A percentile compares a stretch with the other conserved stretches of the same genome.
Evolutionary conservation across 2,329 filamentous ascomycete genomes (phyloP).

Genomic region (Pseudogymnoascus verrucosus): DNA sequence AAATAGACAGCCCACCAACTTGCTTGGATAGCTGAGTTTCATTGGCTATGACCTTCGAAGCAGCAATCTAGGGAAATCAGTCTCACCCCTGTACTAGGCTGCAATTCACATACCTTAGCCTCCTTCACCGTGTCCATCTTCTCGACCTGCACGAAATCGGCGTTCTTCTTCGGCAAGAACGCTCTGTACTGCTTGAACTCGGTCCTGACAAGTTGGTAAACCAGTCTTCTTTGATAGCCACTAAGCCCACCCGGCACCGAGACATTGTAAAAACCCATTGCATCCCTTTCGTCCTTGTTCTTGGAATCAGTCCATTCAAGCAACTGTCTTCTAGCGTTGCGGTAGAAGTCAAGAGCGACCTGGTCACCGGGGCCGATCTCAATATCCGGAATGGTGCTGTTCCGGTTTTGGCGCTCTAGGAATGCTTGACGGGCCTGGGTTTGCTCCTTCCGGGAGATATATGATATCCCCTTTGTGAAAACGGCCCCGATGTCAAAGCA

Average conservation of each 20-base stretch:
- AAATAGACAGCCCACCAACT: neutral
- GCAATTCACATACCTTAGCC: conserved; percentile 18
- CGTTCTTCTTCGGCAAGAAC: conserved; percentile 18
- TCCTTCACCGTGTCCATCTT: conserved; percentile 20
- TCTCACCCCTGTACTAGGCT: neutral
- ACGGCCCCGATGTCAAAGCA: conserved; percentile 50
- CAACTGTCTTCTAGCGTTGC: conserved; percentile 16
- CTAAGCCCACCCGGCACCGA: conserved; percentile 36
- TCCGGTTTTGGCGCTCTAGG: conserved; percentile 22
- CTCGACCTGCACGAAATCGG: conserved; percentile 26
- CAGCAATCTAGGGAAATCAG: neutral
- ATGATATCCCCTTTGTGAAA: conserved; percentile 50
- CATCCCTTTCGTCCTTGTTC: conserved; percentile 13
- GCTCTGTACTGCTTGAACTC: conserved; percentile 40
- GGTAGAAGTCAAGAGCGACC: conserved; percentile 20
- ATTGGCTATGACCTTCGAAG: neutral
- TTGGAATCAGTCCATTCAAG: neutral
- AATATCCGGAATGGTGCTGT: conserved; percentile 21
- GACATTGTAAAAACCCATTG: conserved; percentile 38
- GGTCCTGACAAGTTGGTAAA: conserved; percentile 57
- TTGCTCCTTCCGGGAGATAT: conserved; percentile 54
- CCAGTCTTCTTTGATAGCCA: conserved; percentile 54
- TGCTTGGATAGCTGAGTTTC: neutral
- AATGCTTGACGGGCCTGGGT: conserved; percentile 33
- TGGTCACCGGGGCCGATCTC: conserved; percentile 19